Conservation (phyloP, 2,329 filamentous ascomycete species). For the Zarea fungicola region DNA sequence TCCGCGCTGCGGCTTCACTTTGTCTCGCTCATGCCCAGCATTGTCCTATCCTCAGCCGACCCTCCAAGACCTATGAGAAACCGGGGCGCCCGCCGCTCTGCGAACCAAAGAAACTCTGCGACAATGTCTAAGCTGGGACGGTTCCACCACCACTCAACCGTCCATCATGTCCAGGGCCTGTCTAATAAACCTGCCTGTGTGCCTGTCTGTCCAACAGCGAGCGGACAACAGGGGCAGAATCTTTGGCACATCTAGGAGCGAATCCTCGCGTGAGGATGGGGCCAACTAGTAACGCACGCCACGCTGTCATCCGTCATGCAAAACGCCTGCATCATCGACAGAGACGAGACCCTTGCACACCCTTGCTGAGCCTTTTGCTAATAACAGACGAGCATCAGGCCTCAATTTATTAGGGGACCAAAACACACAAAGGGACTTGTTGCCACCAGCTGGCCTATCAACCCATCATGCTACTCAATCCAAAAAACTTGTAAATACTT, state of each 20-base stretch:
- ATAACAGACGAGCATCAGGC: background rate
- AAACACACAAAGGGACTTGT: too few relatives aligned
- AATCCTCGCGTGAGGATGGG: background rate
- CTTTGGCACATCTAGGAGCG: background rate
- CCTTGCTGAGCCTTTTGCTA: background rate
- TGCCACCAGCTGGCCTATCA: too few relatives aligned
- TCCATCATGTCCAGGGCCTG: too few relatives aligned
- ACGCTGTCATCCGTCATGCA: slow-evolving; percentile 1
- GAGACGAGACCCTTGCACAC: background rate
- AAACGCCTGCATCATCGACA: too few relatives aligned
- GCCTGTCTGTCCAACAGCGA: too few relatives aligned
- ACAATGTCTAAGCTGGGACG: slow-evolving; percentile 5
- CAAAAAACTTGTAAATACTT: background rate
- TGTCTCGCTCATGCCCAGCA: background rate
- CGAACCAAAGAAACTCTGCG: slow-evolving; percentile 12
- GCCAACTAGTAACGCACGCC: background rate
- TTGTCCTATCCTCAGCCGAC: background rate
- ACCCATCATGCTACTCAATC: too few relatives aligned
- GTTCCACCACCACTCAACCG: background rate
- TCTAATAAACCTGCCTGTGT: too few relatives aligned
- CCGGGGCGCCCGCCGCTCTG: background rate
- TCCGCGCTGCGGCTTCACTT: background rate
- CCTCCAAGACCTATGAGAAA: background rate
- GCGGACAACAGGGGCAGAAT: background rate
- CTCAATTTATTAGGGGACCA: background rate